Evolutionary conservation across 1,284 basidiomycete genomes (phyloP), one percentile per base, ranked within the genome.

Genomic region (Retiboletus fuscus): DNA sequence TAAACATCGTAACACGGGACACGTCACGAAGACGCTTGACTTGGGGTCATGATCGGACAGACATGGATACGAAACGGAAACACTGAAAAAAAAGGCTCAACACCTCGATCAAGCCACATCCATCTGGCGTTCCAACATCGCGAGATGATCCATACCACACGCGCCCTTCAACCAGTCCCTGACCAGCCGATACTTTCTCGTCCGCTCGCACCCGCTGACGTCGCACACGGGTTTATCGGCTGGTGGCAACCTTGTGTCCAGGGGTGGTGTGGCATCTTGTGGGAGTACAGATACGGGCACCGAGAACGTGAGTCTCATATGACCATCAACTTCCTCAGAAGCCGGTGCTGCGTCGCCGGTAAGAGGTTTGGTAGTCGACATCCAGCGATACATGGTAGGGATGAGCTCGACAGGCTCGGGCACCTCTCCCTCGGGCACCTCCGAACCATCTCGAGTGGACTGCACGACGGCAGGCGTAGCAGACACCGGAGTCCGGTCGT

Each of bases 371-470:
- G 86, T 82, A 3, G 86, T 87, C 15, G 90, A 90, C 3, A 91
- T 81, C 91, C 91, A 92, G 65, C 90, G 84, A 75, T 89, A 92
- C 87, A 88, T 90, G 12, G 85, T 87, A 8, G 89, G 90, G 24
- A 82, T 73, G 67, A 78, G 68, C 22, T 84, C 83, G 18, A 81
- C 81, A 6, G 75, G 80, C 7, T 81, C 83, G 7, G 77, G 74
- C 6, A 75, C 79, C 15, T 81, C 85, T 13, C 77, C 84, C 28
- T 79, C 82, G 68, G 80, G 79, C 4, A 75, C 74, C 65, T 81
- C 73, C 10, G 73, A 78, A 68, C 84, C 71, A 66, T 75, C 78
- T 71, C 76, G 79, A 75, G 74, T 75, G 67, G 61, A 77, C 74
- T 81, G 76, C 26, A 79, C 78, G n/a, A 79, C 72, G 0, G 79